A percentile compares a stretch with the other conserved stretches of the same genome.
Evolutionary conservation across 352 stramenopile genomes (phyloP).

Genomic region (Pythium sp.): DNA sequence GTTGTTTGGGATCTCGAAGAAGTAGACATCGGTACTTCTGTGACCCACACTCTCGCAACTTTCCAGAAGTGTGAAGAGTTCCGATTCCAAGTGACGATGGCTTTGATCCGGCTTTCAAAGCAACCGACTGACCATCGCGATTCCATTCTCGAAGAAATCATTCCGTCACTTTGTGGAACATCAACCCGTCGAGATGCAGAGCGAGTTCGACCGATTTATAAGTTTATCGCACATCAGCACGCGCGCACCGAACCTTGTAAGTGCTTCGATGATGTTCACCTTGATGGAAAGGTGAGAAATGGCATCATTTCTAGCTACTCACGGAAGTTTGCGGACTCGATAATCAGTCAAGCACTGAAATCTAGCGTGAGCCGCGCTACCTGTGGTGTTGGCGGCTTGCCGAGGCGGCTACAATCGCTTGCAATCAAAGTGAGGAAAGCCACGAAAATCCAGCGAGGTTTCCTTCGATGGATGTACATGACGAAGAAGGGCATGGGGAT

Average conservation of each 20-base stretch:
- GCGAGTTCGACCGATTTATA: not conserved
- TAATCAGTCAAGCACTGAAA: not conserved
- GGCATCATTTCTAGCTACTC: not conserved
- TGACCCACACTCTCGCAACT: not conserved
- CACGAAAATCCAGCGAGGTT: slow-evolving; percentile 20
- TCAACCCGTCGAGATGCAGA: not conserved
- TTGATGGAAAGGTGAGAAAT: not conserved
- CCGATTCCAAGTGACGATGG: not conserved
- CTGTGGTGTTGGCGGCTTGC: not conserved
- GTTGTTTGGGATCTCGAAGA: slow-evolving; percentile 8
- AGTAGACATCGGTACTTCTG: not conserved
- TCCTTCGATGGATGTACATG: slow-evolving; percentile 29
- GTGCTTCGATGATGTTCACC: not conserved
- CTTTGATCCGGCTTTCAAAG: not conserved
- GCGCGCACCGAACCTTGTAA: not conserved
- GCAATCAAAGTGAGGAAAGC: slow-evolving; percentile 22
- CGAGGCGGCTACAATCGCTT: slow-evolving; percentile 3
- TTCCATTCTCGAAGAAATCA: not conserved
- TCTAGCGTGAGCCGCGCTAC: not conserved
- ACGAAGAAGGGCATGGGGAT: slow-evolving; percentile 1
- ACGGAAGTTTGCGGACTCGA: not conserved
- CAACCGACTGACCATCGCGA: not conserved
- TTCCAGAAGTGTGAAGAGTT: slow-evolving; percentile 9
- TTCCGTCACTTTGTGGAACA: not conserved
- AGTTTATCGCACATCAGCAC: slow-evolving; percentile 4